These are phyloP conservation scores for Scenedesmus sp. DNA, from an alignment of 163 green algal species.

Conservation along the genomic window DNA sequence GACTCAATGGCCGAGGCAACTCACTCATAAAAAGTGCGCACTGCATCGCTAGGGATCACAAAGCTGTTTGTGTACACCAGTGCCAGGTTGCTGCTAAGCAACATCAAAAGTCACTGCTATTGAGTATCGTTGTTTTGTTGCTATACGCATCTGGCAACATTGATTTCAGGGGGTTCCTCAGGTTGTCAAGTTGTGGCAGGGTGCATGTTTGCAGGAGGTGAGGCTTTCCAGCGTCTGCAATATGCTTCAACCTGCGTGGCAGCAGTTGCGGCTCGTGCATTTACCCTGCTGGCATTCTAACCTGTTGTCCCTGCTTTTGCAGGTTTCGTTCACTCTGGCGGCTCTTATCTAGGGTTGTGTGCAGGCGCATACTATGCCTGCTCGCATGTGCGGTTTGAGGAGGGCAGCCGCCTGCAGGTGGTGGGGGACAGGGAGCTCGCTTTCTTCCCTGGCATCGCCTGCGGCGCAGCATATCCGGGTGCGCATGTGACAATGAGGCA, in stretches of 20 bases:
- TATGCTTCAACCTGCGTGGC: too few species aligned
- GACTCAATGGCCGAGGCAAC: slow-evolving; percentile 82
- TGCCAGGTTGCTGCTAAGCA: not conserved
- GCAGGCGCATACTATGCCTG: slow-evolving; percentile 87
- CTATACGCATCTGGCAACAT: too few species aligned
- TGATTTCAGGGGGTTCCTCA: too few species aligned
- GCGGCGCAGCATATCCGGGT: slow-evolving; percentile 64
- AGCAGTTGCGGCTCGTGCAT: too few species aligned
- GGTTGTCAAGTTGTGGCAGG: too few species aligned
- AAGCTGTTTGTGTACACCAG: too few species aligned
- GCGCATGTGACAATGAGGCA: not conserved
- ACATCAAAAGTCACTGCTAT: not conserved
- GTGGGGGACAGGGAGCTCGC: slow-evolving; percentile 75
- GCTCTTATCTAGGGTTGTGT: slow-evolving; percentile 85
- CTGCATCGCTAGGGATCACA: not conserved
- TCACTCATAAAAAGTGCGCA: slow-evolving; percentile 67
- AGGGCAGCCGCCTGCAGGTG: slow-evolving; percentile 62
- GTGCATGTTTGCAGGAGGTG: too few species aligned
- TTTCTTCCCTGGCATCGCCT: slow-evolving; percentile 79
- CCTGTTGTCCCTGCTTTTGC: not conserved
- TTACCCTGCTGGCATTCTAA: not conserved
- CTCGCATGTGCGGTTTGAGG: slow-evolving; percentile 75
- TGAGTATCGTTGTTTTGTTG: too few species aligned
- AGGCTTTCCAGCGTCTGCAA: too few species aligned
- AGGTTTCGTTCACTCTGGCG: slow-evolving; percentile 78